Evolutionary conservation across 2,329 filamentous ascomycete genomes (phyloP).

Genomic region (Ceratocystis destructans): DNA sequence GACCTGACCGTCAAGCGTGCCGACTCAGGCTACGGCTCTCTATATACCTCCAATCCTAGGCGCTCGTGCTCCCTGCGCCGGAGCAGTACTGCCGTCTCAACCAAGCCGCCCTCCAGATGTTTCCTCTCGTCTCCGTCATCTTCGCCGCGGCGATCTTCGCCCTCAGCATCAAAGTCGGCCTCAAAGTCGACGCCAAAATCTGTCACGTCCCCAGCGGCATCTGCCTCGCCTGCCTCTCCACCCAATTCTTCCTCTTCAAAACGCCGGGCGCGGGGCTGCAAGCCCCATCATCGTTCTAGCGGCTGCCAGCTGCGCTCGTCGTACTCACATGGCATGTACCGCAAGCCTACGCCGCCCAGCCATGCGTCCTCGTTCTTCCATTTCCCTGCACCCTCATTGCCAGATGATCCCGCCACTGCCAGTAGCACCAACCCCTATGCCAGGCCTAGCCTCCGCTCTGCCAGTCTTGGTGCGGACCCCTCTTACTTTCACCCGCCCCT

Average conservation of each 20-base stretch:
- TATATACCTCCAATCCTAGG: slow-evolving; percentile 30
- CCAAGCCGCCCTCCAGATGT: slow-evolving; percentile 7
- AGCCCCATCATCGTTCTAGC: slow-evolving; percentile 22
- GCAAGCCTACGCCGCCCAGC: slow-evolving; percentile 22
- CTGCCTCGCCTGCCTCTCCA: slow-evolving; percentile 26
- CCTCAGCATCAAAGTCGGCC: background rate
- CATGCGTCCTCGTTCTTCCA: slow-evolving; percentile 34
- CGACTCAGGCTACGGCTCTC: slow-evolving; percentile 46
- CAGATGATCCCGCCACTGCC: background rate
- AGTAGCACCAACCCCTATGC: background rate
- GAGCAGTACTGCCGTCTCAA: slow-evolving; percentile 25
- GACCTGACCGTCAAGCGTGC: slow-evolving; percentile 39
- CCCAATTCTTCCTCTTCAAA: slow-evolving; percentile 27
- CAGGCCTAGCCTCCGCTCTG: background rate
- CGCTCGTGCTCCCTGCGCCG: slow-evolving; percentile 25
- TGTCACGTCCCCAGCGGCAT: slow-evolving; percentile 24
- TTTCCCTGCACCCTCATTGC: slow-evolving; percentile 28
- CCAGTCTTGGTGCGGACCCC: background rate
- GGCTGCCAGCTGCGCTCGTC: slow-evolving; percentile 20
- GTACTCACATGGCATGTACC: slow-evolving; percentile 15
- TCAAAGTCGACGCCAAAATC: background rate
- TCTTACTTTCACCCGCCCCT: slow-evolving; percentile 8
- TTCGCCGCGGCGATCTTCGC: background rate
- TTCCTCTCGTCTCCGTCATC: background rate
- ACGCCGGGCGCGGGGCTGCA: slow-evolving; percentile 17